Evolutionary conservation across 352 stramenopile species (phyloP).

Genomic region (Phytophthora lateralis): DNA sequence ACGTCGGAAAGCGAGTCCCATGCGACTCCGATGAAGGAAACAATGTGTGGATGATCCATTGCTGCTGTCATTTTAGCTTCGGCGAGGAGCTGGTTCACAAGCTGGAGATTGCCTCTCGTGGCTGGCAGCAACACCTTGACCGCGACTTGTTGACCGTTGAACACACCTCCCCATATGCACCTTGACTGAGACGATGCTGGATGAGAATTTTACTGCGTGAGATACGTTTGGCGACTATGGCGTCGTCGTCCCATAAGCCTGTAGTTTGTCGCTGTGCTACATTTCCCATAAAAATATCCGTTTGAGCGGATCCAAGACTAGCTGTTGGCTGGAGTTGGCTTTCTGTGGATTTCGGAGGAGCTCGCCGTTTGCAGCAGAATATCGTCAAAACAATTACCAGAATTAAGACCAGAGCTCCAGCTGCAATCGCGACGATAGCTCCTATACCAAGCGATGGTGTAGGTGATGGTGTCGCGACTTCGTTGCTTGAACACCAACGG

Average conservation of each 20-base stretch:
- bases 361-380: constrained; percentile 8
- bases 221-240: constrained; percentile 30
- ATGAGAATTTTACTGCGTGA: constrained; percentile 36
- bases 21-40: constrained; percentile 58
- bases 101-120: constrained; percentile 14
- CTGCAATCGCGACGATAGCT: constrained; percentile 7
- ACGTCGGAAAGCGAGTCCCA: constrained; percentile 46
- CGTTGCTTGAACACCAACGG: constrained; percentile 18
- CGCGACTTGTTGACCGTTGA: constrained; percentile 38
- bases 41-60: constrained; percentile 56
- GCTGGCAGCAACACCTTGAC: constrained; percentile 48
- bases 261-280: not conserved
- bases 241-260: constrained; percentile 33
- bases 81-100: constrained; percentile 44
- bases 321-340: constrained; percentile 10
- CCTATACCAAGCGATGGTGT: not conserved
- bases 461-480: not conserved
- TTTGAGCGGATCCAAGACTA: constrained; percentile 3
- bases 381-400: constrained; percentile 3
- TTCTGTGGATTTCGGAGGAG: constrained; percentile 2
- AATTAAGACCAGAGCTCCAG: not conserved
- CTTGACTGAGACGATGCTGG: constrained; percentile 33
- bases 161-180: constrained; percentile 47
- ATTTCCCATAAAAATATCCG: not conserved
- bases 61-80: constrained; percentile 53